Percentiles rank a stretch among this genome's conserved stretches.
These are phyloP conservation scores for Hyaloperonospora brassicae DNA, from an alignment of 352 stramenopile genomes.

Conservation along the genomic window DNA sequence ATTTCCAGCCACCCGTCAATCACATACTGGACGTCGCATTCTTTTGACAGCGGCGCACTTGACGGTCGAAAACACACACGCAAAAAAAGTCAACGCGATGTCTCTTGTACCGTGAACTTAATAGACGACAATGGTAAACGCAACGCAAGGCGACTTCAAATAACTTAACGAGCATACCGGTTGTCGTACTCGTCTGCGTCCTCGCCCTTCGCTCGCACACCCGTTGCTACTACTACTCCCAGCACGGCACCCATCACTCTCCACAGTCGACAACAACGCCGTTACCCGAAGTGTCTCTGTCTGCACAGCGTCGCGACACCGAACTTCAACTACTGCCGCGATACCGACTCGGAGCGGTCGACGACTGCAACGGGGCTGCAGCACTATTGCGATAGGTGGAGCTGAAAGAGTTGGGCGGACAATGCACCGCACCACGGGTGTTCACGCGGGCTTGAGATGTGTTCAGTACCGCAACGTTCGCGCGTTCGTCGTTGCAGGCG, in stretches of 20 bases:
- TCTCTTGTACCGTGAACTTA: constrained; percentile 9
- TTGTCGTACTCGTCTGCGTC: constrained; percentile 23
- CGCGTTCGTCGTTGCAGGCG: constrained; percentile 24
- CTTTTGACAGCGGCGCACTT: no score
- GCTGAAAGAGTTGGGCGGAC: constrained; percentile 14
- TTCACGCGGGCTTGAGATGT: constrained; percentile 26
- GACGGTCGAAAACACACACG: constrained; percentile 1
- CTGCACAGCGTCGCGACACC: constrained; percentile 8
- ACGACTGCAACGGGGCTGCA: constrained; percentile 11
- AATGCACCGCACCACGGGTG: constrained; percentile 18
- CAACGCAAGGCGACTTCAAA: constrained; percentile 26
- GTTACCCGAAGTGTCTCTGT: constrained; percentile 8
- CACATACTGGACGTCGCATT: constrained; percentile 1
- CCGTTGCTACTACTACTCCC: constrained; percentile 8
- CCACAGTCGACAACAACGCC: constrained; percentile 8
- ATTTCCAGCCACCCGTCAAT: constrained; percentile 20
- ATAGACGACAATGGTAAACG: constrained; percentile 20
- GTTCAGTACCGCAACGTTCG: constrained; percentile 26
- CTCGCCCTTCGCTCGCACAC: constrained; percentile 7
- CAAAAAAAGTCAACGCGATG: constrained; percentile 1
- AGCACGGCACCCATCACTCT: constrained; percentile 16
- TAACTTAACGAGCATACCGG: constrained; percentile 43
- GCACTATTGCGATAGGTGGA: constrained; percentile 10
- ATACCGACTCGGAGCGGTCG: constrained; percentile 21
- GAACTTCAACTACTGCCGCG: constrained; percentile 23